Conservation (phyloP, 176 grass and related monocot genomes). For the Microstegium vimineum region DNA sequence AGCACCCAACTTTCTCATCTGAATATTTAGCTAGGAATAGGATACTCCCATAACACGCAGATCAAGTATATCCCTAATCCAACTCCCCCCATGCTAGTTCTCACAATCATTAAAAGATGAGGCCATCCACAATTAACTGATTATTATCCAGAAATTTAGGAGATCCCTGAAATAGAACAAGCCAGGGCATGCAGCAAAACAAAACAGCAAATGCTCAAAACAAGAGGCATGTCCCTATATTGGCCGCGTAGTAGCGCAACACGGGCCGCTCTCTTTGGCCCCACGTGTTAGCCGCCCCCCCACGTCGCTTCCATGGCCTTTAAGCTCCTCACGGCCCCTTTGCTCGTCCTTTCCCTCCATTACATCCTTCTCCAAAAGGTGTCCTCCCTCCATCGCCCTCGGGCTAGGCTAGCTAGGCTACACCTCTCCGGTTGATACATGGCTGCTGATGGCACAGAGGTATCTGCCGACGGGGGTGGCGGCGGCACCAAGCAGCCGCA, state of each 20-base stretch:
- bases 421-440: neutral
- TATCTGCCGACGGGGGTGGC: neutral
- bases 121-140: neutral
- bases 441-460: neutral
- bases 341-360: conserved; percentile 1
- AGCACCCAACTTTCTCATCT: too few species aligned
- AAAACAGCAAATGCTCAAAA: neutral
- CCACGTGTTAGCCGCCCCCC: neutral
- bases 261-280: neutral
- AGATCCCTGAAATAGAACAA: neutral
- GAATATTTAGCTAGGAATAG: too few species aligned
- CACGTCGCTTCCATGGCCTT: neutral
- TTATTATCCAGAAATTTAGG: neutral
- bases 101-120: too few species aligned
- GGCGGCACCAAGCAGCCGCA: conserved; percentile 2
- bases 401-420: neutral
- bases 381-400: neutral
- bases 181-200: neutral
- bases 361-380: conserved; percentile 2
- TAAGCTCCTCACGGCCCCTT: neutral
- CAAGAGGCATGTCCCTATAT: neutral
- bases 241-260: neutral
- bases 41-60: too few species aligned
- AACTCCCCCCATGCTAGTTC: too few species aligned
- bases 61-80: too few species aligned